A percentile compares a stretch with the other conserved stretches of the same genome.
Conservation (phyloP, 257 asterid species). For the Salvia splendens region DNA sequence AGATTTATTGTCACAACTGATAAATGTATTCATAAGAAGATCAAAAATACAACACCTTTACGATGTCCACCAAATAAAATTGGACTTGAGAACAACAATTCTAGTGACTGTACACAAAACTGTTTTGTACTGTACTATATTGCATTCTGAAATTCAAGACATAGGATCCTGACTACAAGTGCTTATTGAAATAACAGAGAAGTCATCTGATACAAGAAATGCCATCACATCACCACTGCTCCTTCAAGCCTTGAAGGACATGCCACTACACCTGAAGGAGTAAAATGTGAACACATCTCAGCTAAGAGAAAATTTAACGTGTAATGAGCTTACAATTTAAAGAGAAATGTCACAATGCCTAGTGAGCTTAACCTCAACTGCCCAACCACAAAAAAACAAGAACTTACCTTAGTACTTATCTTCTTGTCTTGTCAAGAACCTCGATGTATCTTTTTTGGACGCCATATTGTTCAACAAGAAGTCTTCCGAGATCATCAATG, state of each 20-base stretch:
- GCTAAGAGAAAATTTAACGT: background rate
- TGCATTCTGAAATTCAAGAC: conserved; percentile 8
- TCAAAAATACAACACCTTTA: background rate
- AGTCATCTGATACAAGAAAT: conserved; percentile 18
- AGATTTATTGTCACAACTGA: background rate
- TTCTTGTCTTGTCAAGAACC: conserved; percentile 88
- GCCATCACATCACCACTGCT: background rate
- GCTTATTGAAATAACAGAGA: conserved; percentile 14
- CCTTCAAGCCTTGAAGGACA: conserved; percentile 17
- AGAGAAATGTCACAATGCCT: background rate
- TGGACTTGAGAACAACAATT: background rate
- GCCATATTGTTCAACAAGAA: conserved; percentile 81
- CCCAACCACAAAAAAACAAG: background rate
- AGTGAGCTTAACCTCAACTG: background rate
- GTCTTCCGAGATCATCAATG: conserved; percentile 80
- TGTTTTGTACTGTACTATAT: conserved; percentile 8
- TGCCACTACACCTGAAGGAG: conserved; percentile 20
- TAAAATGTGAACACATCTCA: conserved; percentile 22
- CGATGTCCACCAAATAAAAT: conserved; percentile 18
- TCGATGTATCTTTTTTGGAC: conserved; percentile 86
- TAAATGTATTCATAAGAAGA: background rate
- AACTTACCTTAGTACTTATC: conserved; percentile 48
- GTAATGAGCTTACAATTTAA: background rate
- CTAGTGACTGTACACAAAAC: conserved; percentile 22
- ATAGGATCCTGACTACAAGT: conserved; percentile 13